Evolutionary conservation across 495 filamentous ascomycete genomes (phyloP).

Genomic region (Corynascus novoguineensis): DNA sequence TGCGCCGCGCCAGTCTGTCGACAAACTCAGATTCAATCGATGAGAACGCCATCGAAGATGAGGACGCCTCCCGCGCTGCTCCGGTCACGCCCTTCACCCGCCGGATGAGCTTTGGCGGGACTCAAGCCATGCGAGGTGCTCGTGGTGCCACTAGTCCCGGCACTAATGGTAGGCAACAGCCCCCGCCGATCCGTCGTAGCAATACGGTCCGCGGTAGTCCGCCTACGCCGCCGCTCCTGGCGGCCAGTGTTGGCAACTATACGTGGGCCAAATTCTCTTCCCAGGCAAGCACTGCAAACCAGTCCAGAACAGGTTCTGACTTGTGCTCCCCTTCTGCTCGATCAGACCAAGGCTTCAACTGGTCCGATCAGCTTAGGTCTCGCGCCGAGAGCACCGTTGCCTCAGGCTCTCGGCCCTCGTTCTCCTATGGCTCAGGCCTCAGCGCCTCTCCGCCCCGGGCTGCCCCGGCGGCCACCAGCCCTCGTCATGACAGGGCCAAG

Average conservation of each 20-base stretch:
- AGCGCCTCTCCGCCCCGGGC: constrained; percentile 30
- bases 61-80: constrained; percentile 48
- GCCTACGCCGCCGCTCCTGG: constrained; percentile 21
- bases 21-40: constrained; percentile 74
- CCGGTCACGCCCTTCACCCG: constrained; percentile 73
- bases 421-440: constrained; percentile 36
- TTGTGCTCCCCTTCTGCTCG: constrained; percentile 42
- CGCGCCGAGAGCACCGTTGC: constrained; percentile 80
- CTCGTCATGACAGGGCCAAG: constrained; percentile 62
- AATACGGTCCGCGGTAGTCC: constrained; percentile 24
- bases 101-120: constrained; percentile 79
- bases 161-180: constrained; percentile 45
- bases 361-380: constrained; percentile 87
- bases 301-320: constrained; percentile 57
- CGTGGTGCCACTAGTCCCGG: constrained; percentile 43
- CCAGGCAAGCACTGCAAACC: constrained; percentile 51
- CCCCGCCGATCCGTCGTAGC: constrained; percentile 26
- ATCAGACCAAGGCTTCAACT: constrained; percentile 86
- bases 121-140: constrained; percentile 63
- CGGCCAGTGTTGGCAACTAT: constrained; percentile 22
- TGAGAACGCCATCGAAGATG: constrained; percentile 82
- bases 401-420: constrained; percentile 43
- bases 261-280: constrained; percentile 30
- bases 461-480: constrained; percentile 20
- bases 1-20: constrained; percentile 70